Percentiles rank a stretch among this genome's conserved stretches.
Conservation (phyloP, 208 protist species). For the Herpetomonas tarakana region DNA sequence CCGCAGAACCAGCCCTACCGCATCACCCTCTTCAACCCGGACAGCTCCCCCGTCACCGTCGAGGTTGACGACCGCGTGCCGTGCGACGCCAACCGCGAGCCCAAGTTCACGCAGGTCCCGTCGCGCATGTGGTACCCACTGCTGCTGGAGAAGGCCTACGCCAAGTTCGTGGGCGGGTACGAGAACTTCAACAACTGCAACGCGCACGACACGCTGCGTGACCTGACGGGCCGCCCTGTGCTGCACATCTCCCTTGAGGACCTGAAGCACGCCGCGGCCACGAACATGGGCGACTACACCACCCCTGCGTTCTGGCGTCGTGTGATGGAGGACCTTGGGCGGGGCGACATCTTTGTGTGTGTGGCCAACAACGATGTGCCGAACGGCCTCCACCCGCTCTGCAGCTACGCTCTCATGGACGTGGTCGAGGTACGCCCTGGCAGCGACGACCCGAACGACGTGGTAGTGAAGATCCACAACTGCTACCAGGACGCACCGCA, state of each 20-base stretch:
- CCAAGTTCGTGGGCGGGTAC: conserved; percentile 87
- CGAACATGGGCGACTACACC: conserved; percentile 71
- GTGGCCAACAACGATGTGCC: conserved; percentile 49
- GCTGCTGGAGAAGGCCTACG: conserved; percentile 90
- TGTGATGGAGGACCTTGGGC: conserved; percentile 45
- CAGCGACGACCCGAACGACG: conserved; percentile 39
- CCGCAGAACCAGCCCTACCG: conserved; percentile 70
- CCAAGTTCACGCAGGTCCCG: conserved; percentile 72
- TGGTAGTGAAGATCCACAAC: conserved; percentile 76
- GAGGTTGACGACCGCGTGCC: conserved; percentile 81
- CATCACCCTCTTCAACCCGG: conserved; percentile 71
- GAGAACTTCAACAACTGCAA: conserved; percentile 79
- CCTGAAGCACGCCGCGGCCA: conserved; percentile 62
- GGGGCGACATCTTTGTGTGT: conserved; percentile 73
- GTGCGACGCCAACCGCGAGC: conserved; percentile 56
- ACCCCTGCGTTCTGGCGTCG: conserved; percentile 65
- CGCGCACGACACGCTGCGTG: conserved; percentile 76
- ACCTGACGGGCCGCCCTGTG: conserved; percentile 79
- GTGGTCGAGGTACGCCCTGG: conserved; percentile 43
- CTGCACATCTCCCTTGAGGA: conserved; percentile 76
- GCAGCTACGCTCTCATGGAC: conserved; percentile 72
- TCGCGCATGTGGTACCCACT: conserved; percentile 77
- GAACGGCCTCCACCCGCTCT: conserved; percentile 67
- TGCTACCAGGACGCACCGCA: conserved; percentile 60
- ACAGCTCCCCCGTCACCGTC: conserved; percentile 59